Evolutionary conservation across 1,139 yeast genomes (phyloP).

Genomic region (Suhomyces ambrosiae): DNA sequence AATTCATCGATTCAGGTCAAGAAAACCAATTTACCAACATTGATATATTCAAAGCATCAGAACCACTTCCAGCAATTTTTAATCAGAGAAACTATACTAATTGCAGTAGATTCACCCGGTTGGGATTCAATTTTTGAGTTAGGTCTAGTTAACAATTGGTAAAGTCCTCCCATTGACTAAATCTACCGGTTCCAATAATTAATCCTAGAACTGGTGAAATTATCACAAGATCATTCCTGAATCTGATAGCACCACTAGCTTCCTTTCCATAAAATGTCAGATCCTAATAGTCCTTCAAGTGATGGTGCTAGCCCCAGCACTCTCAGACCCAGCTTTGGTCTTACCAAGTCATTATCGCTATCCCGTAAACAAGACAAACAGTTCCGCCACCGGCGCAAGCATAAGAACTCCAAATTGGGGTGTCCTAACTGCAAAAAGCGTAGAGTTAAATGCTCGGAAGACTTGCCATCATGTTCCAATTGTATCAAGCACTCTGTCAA

Average conservation of each 20-base stretch:
- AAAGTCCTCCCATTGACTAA: too few species aligned
- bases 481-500: constrained; percentile 45
- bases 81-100: too few species aligned
- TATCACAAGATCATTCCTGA: background rate
- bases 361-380: constrained; percentile 10
- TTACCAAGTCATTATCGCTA: constrained; percentile 2
- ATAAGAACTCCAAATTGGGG: constrained; percentile 29
- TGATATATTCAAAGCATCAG: too few species aligned
- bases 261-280: background rate
- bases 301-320: background rate
- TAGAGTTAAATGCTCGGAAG: constrained; percentile 47
- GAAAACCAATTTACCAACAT: too few species aligned
- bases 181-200: too few species aligned
- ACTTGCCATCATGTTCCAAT: constrained; percentile 43
- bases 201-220: too few species aligned
- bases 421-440: constrained; percentile 50
- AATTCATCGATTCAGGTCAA: too few species aligned
- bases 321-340: background rate
- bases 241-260: background rate
- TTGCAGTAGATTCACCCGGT: too few species aligned
- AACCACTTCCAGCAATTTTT: too few species aligned
- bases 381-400: constrained; percentile 18
- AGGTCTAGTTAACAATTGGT: too few species aligned
- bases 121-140: too few species aligned
- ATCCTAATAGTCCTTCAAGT: constrained; percentile 5